These are phyloP conservation scores for Capsella rubella DNA, from an alignment of 441 rosid species.

Conservation along the genomic window DNA sequence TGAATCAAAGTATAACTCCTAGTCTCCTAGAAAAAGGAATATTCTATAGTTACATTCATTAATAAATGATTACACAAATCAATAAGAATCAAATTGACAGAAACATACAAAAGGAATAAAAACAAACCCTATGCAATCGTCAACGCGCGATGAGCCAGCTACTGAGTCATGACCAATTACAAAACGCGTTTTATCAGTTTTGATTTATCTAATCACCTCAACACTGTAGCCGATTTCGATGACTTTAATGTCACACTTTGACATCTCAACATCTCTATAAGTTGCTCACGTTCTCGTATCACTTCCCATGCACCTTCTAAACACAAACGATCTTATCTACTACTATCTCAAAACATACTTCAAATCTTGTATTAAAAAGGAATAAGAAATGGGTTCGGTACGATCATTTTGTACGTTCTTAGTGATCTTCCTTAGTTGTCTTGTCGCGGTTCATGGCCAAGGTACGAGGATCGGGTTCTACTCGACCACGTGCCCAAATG, in stretches of 20 bases:
- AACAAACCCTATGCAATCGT: neutral
- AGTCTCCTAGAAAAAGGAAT: neutral
- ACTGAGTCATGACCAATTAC: neutral
- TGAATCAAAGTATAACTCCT: neutral
- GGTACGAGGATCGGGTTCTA: conserved; percentile 66
- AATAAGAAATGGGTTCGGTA: conserved; percentile 22
- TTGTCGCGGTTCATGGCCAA: conserved; percentile 6
- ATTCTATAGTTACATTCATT: neutral
- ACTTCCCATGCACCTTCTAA: conserved; percentile 36
- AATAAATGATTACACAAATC: conserved; percentile 1
- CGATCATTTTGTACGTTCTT: neutral
- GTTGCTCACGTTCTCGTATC: conserved; percentile 10
- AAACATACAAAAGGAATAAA: neutral
- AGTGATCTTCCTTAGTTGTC: conserved; percentile 9
- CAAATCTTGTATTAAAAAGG: conserved; percentile 3
- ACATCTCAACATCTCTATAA: conserved; percentile 25
- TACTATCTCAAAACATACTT: conserved; percentile 15
- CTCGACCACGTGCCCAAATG: conserved; percentile 56
- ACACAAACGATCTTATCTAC: conserved; percentile 10
- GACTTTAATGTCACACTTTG: conserved; percentile 26
- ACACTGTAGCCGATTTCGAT: conserved; percentile 27
- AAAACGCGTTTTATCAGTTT: conserved; percentile 23
- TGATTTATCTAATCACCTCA: conserved; percentile 3
- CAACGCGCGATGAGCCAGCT: conserved; percentile 20
- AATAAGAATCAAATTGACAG: neutral